Conservation (phyloP, 441 rosid genomes). For the Raphanus hybrid region DNA sequence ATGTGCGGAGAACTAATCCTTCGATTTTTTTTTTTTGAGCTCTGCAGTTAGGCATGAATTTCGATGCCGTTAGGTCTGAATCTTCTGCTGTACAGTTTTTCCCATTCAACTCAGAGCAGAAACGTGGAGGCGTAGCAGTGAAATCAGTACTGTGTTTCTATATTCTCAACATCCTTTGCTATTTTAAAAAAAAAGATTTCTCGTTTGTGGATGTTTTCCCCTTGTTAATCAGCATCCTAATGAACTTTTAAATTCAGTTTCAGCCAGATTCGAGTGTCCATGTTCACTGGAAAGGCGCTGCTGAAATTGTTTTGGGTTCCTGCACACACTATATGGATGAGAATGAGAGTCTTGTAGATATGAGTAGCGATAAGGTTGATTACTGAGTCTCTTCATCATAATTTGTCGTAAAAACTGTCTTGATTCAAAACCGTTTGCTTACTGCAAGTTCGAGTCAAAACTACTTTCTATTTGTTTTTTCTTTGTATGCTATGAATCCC, state of each 20-base stretch:
- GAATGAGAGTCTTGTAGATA: constrained; percentile 48
- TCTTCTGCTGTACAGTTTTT: constrained; percentile 71
- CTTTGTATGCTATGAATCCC: background rate
- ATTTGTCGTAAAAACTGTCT: constrained; percentile 5
- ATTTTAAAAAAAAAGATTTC: background rate
- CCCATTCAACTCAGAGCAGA: constrained; percentile 95
- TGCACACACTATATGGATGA: constrained; percentile 66
- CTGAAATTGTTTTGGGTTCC: constrained; percentile 84
- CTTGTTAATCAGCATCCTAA: constrained; percentile 7
- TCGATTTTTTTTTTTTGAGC: background rate
- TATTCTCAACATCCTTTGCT: constrained; percentile 12
- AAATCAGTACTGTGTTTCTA: constrained; percentile 56
- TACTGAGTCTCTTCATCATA: constrained; percentile 1
- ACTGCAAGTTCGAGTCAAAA: background rate
- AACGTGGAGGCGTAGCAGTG: constrained; percentile 92
- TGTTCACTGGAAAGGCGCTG: constrained; percentile 99
- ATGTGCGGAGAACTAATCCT: constrained; percentile 27
- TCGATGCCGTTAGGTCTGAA: constrained; percentile 61
- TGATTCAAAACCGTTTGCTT: background rate
- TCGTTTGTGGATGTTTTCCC: constrained; percentile 16
- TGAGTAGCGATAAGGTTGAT: constrained; percentile 75
- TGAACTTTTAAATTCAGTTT: constrained; percentile 9
- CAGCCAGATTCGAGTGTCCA: constrained; percentile 76
- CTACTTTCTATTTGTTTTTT: background rate
- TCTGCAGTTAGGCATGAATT: constrained; percentile 90